Conservation (phyloP, 495 filamentous ascomycete genomes). For the Aspergillus indologenus region DNA sequence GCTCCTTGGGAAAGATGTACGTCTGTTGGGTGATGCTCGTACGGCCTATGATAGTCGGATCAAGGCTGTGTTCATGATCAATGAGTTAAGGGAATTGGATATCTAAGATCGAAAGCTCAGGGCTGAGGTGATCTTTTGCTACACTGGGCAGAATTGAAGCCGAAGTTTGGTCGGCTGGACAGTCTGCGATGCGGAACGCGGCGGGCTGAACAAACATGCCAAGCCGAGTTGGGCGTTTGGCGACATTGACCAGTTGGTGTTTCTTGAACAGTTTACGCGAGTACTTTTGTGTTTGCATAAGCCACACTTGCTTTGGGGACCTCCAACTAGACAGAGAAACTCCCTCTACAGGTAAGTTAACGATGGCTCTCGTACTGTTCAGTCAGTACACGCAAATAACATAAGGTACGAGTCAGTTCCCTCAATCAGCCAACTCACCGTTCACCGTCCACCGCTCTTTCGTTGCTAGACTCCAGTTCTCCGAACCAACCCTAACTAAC, state of each 20-base stretch:
- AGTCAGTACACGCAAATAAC: not conserved
- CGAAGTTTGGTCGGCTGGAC: constrained; percentile 1
- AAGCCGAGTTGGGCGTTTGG: constrained; percentile 2
- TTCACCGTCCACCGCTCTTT: not conserved
- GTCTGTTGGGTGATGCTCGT: no score
- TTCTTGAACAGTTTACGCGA: not conserved
- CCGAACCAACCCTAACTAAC: not conserved
- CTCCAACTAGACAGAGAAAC: not conserved
- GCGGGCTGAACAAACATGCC: not conserved
- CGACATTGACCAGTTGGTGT: not conserved
- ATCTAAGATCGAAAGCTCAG: constrained; percentile 7
- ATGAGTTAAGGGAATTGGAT: not conserved
- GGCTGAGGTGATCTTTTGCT: not conserved
- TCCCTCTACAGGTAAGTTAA: not conserved
- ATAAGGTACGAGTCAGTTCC: not conserved
- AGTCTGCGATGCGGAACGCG: not conserved
- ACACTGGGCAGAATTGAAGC: constrained; percentile 8
- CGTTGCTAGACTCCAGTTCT: not conserved
- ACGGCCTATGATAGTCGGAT: not conserved
- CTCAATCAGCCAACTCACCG: not conserved
- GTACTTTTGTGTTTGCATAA: not conserved
- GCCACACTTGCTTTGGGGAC: not conserved
- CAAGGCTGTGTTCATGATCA: not conserved
- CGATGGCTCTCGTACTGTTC: not conserved
- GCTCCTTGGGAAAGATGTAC: not conserved